Conservation (phyloP, 2,329 filamentous ascomycete genomes). For the Cladorrhinum sp. region DNA sequence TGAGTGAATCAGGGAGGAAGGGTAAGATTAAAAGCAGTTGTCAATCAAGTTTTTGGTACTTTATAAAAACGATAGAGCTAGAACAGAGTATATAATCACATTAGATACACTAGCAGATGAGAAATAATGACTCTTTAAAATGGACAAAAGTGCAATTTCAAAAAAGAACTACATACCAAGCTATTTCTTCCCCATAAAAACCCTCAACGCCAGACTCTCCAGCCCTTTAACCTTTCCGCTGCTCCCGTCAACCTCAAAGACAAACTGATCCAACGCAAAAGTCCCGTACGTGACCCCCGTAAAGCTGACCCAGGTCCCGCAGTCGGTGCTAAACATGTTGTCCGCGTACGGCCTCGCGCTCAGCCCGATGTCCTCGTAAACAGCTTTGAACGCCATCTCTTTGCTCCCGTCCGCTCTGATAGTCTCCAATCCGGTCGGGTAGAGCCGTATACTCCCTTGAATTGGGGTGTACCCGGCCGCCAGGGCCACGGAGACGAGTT, state of each 20-base stretch:
- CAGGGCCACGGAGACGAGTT: conserved; percentile 17
- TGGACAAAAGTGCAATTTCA: too few species aligned
- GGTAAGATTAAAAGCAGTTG: too few species aligned
- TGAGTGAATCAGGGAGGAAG: too few species aligned
- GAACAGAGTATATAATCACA: too few species aligned
- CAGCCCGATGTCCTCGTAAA: conserved; percentile 24
- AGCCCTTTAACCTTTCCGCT: conserved; percentile 22
- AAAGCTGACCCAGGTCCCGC: conserved; percentile 26
- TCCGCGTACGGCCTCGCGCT: conserved; percentile 10
- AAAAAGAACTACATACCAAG: too few species aligned
- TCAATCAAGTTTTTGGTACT: too few species aligned
- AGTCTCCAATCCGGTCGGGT: conserved; percentile 25
- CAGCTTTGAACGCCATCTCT: conserved; percentile 23
- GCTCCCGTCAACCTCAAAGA: conserved; percentile 22
- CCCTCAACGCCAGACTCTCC: conserved; percentile 24
- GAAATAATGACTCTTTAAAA: too few species aligned
- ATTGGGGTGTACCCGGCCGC: conserved; percentile 22
- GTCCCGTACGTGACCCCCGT: conserved; percentile 25
- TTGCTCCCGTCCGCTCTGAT: conserved; percentile 14
- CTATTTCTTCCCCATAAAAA: conserved; percentile 19
- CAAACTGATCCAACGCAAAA: conserved; percentile 25
- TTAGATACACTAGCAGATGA: too few species aligned
- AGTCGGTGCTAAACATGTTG: conserved; percentile 27
- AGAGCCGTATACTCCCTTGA: conserved; percentile 19
- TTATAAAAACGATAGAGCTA: too few species aligned